Conservation (phyloP, 345 rosid species). For the Adansonia digitata region DNA sequence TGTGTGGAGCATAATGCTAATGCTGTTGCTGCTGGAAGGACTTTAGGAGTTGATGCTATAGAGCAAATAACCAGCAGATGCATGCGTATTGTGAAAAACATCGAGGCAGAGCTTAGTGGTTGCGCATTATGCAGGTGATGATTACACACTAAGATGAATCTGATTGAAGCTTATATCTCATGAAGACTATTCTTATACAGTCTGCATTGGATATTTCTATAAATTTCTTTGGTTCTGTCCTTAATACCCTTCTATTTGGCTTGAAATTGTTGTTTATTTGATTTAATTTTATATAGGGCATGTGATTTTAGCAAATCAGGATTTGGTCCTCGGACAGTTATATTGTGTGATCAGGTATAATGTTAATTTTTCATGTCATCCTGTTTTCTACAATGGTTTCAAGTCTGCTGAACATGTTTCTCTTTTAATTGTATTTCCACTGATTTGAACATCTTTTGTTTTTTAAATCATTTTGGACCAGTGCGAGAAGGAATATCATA, state of each 20-base stretch:
- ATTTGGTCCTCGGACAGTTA: constrained; percentile 92
- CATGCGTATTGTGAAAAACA: constrained; percentile 76
- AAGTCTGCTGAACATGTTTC: constrained; percentile 6
- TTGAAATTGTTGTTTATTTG: background rate
- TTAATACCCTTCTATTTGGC: constrained; percentile 3
- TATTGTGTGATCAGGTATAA: constrained; percentile 92
- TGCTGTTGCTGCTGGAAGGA: constrained; percentile 80
- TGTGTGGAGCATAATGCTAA: constrained; percentile 56
- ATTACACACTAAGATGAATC: constrained; percentile 17
- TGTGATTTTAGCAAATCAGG: constrained; percentile 87
- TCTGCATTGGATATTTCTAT: background rate
- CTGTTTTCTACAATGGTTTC: background rate
- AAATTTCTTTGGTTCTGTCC: background rate
- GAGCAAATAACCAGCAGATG: constrained; percentile 79
- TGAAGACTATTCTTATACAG: background rate
- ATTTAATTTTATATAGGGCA: constrained; percentile 41
- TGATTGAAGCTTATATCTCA: constrained; percentile 1
- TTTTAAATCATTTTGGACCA: constrained; percentile 21
- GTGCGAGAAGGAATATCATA: constrained; percentile 88
- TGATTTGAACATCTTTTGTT: constrained; percentile 6
- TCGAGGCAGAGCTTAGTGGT: constrained; percentile 75
- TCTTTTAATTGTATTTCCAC: background rate
- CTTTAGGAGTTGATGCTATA: constrained; percentile 70
- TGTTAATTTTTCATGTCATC: constrained; percentile 10
- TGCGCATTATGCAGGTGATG: constrained; percentile 89